These are phyloP conservation scores for Penicillium sp. DNA, from an alignment of 2,329 filamentous ascomycete species.

Conservation along the genomic window DNA sequence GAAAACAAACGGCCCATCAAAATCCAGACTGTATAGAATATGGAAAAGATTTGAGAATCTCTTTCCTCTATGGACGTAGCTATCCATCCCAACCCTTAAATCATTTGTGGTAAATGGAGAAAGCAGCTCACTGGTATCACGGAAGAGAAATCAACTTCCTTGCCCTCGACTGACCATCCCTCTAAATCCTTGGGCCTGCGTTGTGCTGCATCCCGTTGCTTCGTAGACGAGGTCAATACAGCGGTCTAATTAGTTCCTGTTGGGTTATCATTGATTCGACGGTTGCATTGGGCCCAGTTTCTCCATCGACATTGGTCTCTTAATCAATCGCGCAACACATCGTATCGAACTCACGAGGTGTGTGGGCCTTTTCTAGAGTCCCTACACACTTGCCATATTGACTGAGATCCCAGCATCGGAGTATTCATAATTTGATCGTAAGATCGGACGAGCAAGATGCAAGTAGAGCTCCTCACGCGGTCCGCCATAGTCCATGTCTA, in stretches of 20 bases:
- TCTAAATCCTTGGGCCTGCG: conserved; percentile 8
- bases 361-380: conserved; percentile 62
- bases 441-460: conserved; percentile 82
- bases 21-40: conserved; percentile 14
- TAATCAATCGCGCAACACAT: conserved; percentile 60
- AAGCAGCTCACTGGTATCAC: conserved; percentile 24
- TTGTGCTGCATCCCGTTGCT: conserved; percentile 2
- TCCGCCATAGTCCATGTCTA: conserved; percentile 86
- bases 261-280: conserved; percentile 6
- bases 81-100: conserved; percentile 9
- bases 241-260: conserved; percentile 1
- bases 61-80: conserved; percentile 4
- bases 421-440: conserved; percentile 90
- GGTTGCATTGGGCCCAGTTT: conserved; percentile 16
- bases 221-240: conserved; percentile 2
- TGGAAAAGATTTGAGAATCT: conserved; percentile 5
- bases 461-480: conserved; percentile 69
- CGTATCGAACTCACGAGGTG: conserved; percentile 79
- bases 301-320: conserved; percentile 15
- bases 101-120: conserved; percentile 16
- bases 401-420: conserved; percentile 86
- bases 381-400: conserved; percentile 91
- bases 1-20: conserved; percentile 6
- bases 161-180: conserved; percentile 15
- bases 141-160: conserved; percentile 25